A percentile compares a stretch with the other conserved stretches of the same genome.
Conservation (phyloP, 345 rosid species). For the Populus pruinosa region DNA sequence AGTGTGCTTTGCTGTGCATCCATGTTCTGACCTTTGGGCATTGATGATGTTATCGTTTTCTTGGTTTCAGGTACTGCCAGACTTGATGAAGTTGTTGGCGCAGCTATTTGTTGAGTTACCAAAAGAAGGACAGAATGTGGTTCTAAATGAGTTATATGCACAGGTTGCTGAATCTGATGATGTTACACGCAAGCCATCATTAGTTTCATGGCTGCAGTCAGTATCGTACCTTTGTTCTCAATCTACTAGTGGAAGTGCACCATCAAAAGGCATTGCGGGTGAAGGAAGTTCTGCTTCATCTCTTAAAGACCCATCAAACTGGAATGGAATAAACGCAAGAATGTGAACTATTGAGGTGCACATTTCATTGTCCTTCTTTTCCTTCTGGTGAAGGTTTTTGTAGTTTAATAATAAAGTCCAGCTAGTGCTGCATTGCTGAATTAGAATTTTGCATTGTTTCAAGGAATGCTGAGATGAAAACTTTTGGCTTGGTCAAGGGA, state of each 20-base stretch:
- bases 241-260: slow-evolving; percentile 17
- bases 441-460: neutral
- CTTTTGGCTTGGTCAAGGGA: no score
- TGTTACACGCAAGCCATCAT: slow-evolving; percentile 77
- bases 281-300: slow-evolving; percentile 18
- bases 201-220: slow-evolving; percentile 93
- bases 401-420: no score
- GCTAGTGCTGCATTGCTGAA: neutral
- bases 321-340: slow-evolving; percentile 35
- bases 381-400: neutral
- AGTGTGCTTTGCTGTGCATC: neutral
- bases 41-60: neutral
- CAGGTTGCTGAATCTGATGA: slow-evolving; percentile 91
- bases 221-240: slow-evolving; percentile 63
- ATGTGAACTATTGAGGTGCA: slow-evolving; percentile 30
- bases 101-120: slow-evolving; percentile 62
- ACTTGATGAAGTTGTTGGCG: slow-evolving; percentile 77
- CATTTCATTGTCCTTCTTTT: neutral
- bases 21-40: neutral
- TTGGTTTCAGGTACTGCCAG: slow-evolving; percentile 43
- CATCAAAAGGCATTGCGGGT: slow-evolving; percentile 11
- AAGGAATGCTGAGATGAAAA: neutral
- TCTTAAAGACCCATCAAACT: slow-evolving; percentile 16
- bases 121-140: slow-evolving; percentile 65
- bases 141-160: slow-evolving; percentile 72